A percentile compares a stretch with the other conserved stretches of the same genome.
These are phyloP conservation scores for Acarospora socialis DNA, from an alignment of 2,329 filamentous ascomycete species.

Conservation along the genomic window DNA sequence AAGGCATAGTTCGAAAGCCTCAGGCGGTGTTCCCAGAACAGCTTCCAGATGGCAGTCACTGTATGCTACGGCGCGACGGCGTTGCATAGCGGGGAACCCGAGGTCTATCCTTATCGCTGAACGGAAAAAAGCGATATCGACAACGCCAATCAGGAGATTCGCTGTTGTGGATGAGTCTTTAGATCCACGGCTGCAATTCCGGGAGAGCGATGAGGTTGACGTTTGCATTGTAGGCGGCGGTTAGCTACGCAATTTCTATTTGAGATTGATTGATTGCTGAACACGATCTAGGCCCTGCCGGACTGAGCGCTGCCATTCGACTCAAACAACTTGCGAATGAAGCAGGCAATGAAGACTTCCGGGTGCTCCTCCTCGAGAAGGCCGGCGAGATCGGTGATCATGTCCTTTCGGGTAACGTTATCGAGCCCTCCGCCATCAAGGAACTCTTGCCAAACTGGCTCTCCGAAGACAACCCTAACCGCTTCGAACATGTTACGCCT, in stretches of 20 bases:
- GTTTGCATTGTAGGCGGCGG: slow-evolving; percentile 91
- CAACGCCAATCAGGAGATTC: slow-evolving; percentile 26
- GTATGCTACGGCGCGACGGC: slow-evolving; percentile 11
- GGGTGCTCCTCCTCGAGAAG: slow-evolving; percentile 86
- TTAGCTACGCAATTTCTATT: slow-evolving; percentile 22
- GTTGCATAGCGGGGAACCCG: slow-evolving; percentile 8
- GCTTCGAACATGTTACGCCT: slow-evolving; percentile 77
- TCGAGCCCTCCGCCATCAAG: slow-evolving; percentile 75
- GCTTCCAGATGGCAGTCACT: slow-evolving; percentile 8
- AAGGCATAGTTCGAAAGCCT: background rate
- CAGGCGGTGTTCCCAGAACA: background rate
- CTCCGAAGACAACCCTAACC: slow-evolving; percentile 69
- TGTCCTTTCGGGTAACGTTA: slow-evolving; percentile 88
- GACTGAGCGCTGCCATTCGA: slow-evolving; percentile 81
- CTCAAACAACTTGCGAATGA: slow-evolving; percentile 92
- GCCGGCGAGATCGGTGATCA: slow-evolving; percentile 89
- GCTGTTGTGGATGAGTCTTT: slow-evolving; percentile 42
- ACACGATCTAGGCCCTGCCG: slow-evolving; percentile 54
- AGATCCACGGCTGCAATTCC: slow-evolving; percentile 55
- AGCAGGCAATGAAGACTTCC: slow-evolving; percentile 88
- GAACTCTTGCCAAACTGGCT: slow-evolving; percentile 93
- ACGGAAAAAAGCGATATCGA: slow-evolving; percentile 29
- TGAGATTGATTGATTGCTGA: slow-evolving; percentile 4
- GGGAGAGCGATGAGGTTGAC: slow-evolving; percentile 86
- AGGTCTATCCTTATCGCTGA: background rate